Evolutionary conservation across 805 yeast genomes (phyloP).

Genomic region (Ogataea kodamae): DNA sequence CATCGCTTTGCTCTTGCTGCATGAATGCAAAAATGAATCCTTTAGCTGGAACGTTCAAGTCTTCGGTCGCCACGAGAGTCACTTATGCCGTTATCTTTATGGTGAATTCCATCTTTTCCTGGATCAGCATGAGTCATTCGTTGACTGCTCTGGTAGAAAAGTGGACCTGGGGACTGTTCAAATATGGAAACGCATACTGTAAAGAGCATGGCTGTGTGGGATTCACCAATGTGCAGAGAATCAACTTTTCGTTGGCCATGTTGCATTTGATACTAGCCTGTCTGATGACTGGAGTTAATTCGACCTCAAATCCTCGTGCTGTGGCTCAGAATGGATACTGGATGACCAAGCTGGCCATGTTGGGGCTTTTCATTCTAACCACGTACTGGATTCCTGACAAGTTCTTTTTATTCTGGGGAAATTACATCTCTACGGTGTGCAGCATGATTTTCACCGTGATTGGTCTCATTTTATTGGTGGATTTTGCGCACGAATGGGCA

Average conservation of each 20-base stretch:
- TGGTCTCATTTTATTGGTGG: constrained; percentile 86
- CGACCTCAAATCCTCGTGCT: constrained; percentile 75
- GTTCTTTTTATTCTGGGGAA: constrained; percentile 88
- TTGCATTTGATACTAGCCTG: constrained; percentile 71
- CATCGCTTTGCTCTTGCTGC: constrained; percentile 70
- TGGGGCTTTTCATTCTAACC: constrained; percentile 52
- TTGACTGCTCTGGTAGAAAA: constrained; percentile 70
- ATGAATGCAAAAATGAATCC: constrained; percentile 34
- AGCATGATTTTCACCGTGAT: constrained; percentile 84
- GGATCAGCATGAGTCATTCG: constrained; percentile 88
- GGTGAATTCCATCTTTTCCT: constrained; percentile 76
- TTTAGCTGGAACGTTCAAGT: constrained; percentile 48
- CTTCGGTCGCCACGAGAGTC: constrained; percentile 79
- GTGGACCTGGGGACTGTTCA: constrained; percentile 64
- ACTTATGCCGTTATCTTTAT: constrained; percentile 79
- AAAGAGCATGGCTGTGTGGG: constrained; percentile 83
- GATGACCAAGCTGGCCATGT: constrained; percentile 66
- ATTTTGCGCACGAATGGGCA: constrained; percentile 98
- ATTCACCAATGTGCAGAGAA: constrained; percentile 89
- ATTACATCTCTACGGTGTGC: constrained; percentile 77
- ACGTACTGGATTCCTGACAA: constrained; percentile 82
- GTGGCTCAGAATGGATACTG: constrained; percentile 90
- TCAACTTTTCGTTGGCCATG: constrained; percentile 82
- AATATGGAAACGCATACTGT: constrained; percentile 54
- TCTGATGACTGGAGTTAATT: constrained; percentile 67